Percentiles rank a stretch among this genome's conserved stretches.
Conservation (phyloP, 2,329 filamentous ascomycete species). For the Ambrosiella xylebori region DNA sequence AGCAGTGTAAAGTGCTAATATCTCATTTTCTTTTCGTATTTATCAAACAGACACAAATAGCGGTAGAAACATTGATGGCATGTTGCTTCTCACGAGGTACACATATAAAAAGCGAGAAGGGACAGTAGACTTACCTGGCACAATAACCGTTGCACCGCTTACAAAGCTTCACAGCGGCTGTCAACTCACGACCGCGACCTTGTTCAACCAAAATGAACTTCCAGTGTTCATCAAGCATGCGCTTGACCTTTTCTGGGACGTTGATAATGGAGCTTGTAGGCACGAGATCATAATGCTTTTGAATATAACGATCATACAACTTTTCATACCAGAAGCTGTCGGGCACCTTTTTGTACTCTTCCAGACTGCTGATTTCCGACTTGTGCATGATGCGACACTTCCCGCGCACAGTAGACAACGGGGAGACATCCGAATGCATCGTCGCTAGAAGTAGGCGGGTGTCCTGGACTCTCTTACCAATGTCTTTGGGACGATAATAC, state of each 20-base stretch:
- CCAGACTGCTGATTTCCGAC: conserved; percentile 66
- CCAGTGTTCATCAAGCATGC: conserved; percentile 89
- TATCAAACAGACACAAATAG: no score
- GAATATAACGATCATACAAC: conserved; percentile 94
- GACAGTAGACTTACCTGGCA: conserved; percentile 48
- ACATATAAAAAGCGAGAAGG: conserved; percentile 8
- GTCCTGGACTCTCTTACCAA: conserved; percentile 80
- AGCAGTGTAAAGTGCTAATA: no score
- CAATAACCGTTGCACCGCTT: conserved; percentile 85
- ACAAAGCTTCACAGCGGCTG: conserved; percentile 87
- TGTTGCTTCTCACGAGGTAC: not conserved
- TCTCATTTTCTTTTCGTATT: no score
- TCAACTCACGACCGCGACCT: conserved; percentile 84
- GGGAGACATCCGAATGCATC: conserved; percentile 96
- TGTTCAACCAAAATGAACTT: conserved; percentile 90
- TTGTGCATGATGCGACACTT: conserved; percentile 85
- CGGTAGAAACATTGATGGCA: no score
- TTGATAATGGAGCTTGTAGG: conserved; percentile 88
- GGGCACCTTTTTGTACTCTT: conserved; percentile 66
- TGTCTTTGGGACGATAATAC: conserved; percentile 95
- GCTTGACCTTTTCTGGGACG: conserved; percentile 86
- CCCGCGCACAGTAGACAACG: conserved; percentile 77
- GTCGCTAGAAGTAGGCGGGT: conserved; percentile 84
- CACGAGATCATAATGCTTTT: conserved; percentile 93
- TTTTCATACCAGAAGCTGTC: conserved; percentile 96